Evolutionary conservation across 495 filamentous ascomycete species (phyloP).

Genomic region (Penicillium mononematosum): DNA sequence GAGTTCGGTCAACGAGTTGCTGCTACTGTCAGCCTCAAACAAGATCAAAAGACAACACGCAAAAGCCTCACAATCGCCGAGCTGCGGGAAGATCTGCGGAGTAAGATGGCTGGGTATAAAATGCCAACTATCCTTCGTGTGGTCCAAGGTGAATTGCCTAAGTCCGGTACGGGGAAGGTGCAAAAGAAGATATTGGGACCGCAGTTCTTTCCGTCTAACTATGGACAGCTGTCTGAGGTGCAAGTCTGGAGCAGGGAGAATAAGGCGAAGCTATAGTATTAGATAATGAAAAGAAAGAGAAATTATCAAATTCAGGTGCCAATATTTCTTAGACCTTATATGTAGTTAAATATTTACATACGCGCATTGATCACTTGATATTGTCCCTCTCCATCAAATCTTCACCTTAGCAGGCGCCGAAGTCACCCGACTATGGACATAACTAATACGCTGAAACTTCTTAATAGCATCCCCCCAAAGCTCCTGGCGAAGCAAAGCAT

Average conservation of each 20-base stretch:
- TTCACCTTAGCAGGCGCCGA: slow-evolving; percentile 33
- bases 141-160: slow-evolving; percentile 47
- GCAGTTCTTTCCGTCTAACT: slow-evolving; percentile 42
- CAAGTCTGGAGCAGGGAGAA: slow-evolving; percentile 38
- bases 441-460: slow-evolving; percentile 49
- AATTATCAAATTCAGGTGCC: background rate
- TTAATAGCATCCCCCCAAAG: slow-evolving; percentile 50
- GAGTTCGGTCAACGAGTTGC: slow-evolving; percentile 52
- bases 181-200: slow-evolving; percentile 52
- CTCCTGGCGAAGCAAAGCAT: slow-evolving; percentile 47
- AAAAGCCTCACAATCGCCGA: slow-evolving; percentile 33
- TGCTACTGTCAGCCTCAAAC: slow-evolving; percentile 42
- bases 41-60: slow-evolving; percentile 17
- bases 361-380: background rate
- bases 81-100: slow-evolving; percentile 41
- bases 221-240: slow-evolving; percentile 32
- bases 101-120: slow-evolving; percentile 45
- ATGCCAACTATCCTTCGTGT: slow-evolving; percentile 48
- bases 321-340: too few species aligned
- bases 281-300: background rate
- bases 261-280: slow-evolving; percentile 17
- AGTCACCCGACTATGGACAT: slow-evolving; percentile 45
- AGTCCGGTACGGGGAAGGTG: slow-evolving; percentile 49
- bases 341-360: too few species aligned
- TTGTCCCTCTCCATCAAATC: slow-evolving; percentile 20